Base-by-base conservation (phyloP, 2,329 filamentous ascomycete genomes). In the Coniochaeta sp. region DNA sequence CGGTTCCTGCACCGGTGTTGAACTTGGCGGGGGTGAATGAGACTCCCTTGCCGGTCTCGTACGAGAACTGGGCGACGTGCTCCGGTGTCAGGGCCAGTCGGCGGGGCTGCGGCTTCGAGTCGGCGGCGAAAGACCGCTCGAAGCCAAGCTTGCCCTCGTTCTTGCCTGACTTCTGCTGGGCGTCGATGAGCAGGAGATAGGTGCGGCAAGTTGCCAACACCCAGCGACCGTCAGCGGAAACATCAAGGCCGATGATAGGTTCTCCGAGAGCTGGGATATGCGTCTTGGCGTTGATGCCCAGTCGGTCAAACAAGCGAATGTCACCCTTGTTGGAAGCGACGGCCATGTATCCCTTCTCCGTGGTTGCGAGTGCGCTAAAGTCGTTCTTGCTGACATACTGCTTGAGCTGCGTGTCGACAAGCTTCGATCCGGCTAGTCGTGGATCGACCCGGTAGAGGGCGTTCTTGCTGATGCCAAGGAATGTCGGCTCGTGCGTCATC, bases 141-240 rank as follows among this genome's bases (percentile, higher is more conserved):
- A 99, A 99, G 1, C 95, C 95, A n/a, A 99, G 87, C 75, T 96
- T 96, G 71, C 95, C 95, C 71, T 95, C 91, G 65, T 98, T 96
- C 81, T 97, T 98, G 72, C 95, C 95, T 1, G 88, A 84, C 71
- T 95, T 92, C 71, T 99, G 95, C 67, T 93, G 76, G 0, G 92
- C 86, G 70, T 99, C 95, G 64, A 99, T 91, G 63, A 99, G 88
- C 8, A 99, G 85, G 14, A 99, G 85, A 72, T 98, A 99, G 4
- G 93, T 99, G 54, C 54, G 54, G 54, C 54, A 57, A 1, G 95
- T 99, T 19, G 90, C 95, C 36, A 99, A 83, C 19, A 99, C 86
- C 93, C 93, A 99, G 67, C 91, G 90, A 58, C 95, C 95, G 72
- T 99, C 92, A 8, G 95, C 95, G 58, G 91, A 96, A 12, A 96